Evolutionary conservation across 108 stramenopile species (phyloP).

Genomic region (Epithemia pelagica): DNA sequence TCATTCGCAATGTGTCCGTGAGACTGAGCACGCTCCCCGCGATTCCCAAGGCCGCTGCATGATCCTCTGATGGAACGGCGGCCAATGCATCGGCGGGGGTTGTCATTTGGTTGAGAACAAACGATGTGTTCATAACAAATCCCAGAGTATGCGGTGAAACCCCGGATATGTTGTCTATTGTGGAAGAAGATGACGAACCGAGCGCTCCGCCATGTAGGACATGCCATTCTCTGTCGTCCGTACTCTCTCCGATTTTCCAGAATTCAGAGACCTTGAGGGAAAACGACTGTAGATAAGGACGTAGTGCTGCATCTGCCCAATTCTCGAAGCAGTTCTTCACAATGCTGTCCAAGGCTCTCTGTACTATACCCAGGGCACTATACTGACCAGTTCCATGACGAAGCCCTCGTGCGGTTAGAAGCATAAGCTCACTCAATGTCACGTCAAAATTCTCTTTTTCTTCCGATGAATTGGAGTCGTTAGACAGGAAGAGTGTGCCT

Average conservation of each 20-base stretch:
- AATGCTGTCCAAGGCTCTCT: conserved; percentile 68
- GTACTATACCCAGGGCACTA: conserved; percentile 84
- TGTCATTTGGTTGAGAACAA: conserved; percentile 62
- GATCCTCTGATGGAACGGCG: conserved; percentile 63
- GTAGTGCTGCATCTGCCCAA: conserved; percentile 64
- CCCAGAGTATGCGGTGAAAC: conserved; percentile 67
- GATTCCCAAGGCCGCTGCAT: conserved; percentile 61
- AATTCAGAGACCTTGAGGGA: conserved; percentile 25
- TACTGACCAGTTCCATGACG: conserved; percentile 66
- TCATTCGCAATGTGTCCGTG: conserved; percentile 53
- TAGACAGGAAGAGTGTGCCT: conserved; percentile 64
- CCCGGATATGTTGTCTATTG: conserved; percentile 10
- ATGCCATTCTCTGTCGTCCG: conserved; percentile 60
- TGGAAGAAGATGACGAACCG: conserved; percentile 6
- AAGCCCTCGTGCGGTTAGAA: conserved; percentile 75
- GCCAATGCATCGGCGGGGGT: conserved; percentile 77
- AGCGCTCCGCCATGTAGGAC: conserved; percentile 27
- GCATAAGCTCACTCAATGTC: conserved; percentile 72
- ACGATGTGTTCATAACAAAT: conserved; percentile 54
- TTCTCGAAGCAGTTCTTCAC: conserved; percentile 56
- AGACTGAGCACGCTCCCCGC: conserved; percentile 42
- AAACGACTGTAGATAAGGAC: conserved; percentile 26
- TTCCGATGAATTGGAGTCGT: conserved; percentile 2
- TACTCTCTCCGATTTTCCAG: conserved; percentile 35
- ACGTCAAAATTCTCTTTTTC: conserved; percentile 34